phyloP scores from a whole-genome alignment of 2,329 filamentous ascomycete species.

The Diaporthe sp. region DNA sequence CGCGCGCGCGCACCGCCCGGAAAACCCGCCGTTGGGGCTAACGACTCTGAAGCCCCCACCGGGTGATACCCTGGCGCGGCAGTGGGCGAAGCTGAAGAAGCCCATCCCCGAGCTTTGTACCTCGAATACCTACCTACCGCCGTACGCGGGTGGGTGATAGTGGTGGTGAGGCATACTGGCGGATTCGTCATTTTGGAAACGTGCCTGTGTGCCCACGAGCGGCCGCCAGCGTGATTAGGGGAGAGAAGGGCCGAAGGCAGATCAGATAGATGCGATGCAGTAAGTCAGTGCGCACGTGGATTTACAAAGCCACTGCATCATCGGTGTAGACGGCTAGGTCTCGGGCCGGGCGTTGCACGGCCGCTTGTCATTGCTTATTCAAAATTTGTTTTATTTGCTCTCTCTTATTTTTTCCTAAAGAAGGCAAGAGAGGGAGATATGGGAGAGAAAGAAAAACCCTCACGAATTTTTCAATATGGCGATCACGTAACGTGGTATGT shows the following conservation, averaged over 20 bases:
- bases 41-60: too few species aligned
- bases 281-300: not conserved
- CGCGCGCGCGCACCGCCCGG: too few species aligned
- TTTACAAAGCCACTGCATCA: not conserved
- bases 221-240: not conserved
- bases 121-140: not conserved
- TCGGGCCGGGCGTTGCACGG: not conserved
- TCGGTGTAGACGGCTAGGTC: not conserved
- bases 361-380: not conserved
- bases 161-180: not conserved
- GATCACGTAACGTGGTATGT: not conserved
- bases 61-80: constrained; percentile 5
- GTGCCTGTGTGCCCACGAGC: not conserved
- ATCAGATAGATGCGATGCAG: not conserved
- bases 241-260: not conserved
- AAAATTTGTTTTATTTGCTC: not conserved
- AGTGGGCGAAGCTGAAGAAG: not conserved
- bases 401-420: not conserved
- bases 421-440: too few species aligned
- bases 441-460: too few species aligned
- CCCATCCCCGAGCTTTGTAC: too few species aligned
- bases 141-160: not conserved
- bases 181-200: not conserved
- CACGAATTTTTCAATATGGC: too few species aligned
- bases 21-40: too few species aligned